Base-by-base conservation (phyloP, 306 rosid genomes). In the Vachellia collinsii region DNA sequence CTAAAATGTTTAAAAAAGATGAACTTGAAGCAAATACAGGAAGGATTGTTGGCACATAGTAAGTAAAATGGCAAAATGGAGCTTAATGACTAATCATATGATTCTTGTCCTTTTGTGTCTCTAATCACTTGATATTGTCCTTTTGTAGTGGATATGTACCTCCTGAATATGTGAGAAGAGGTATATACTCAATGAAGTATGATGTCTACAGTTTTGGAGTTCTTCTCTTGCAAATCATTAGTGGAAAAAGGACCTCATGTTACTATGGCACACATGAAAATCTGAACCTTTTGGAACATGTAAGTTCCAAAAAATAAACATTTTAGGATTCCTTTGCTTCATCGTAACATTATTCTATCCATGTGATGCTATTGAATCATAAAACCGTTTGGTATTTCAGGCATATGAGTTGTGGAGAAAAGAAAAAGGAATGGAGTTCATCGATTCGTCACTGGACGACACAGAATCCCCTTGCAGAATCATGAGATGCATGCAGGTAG, bases 191-290 rank as follows among this genome's bases (percentile, higher is more conserved):
- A 5, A 88, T 67, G 0, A 92, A 89, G 83, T 85, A 78, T 10
- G 83, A 85, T n/a, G 76, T 78, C 23, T 85, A 81, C 63, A 85
- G 88, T 61, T 85, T 85, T 77, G 83, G 88, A 50, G 88, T 81
- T 61, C 85, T 85, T 62, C 88, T 89, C 76, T 72, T 91, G 77
- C 94, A 93, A 88, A 93, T 93, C 80, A 89, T 89, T 48, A 89
- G 94, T 4, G 88, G 94, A 70, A 89, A 82, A 73, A 88, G 79
- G 67, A 91, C 70, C 67, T 61, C 88, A 4, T 20, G 85, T 38
- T 87, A 77, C 61, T 85, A 89, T 8, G 93, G 91, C 0, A 50
- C 77, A 2, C 51, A 84, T 62, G 86, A 86, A 84, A 78, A 72
- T 67, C 43, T 88, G 79, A 82, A 73, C 80, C 94, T 93, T 51